A percentile compares a stretch with the other conserved stretches of the same genome.
These are phyloP conservation scores for Pleurotus platypus DNA, from an alignment of 768 basidiomycete genomes.

Conservation along the genomic window DNA sequence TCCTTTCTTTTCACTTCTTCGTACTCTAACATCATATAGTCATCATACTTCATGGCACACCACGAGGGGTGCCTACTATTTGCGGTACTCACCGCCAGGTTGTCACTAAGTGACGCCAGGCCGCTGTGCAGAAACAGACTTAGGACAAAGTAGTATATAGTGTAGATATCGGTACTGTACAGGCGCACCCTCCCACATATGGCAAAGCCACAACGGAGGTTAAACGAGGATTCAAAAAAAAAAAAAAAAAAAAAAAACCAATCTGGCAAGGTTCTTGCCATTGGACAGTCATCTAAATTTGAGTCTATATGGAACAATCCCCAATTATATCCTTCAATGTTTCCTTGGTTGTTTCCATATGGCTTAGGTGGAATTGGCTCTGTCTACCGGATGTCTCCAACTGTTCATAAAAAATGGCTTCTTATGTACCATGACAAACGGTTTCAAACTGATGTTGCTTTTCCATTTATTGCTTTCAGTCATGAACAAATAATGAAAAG, in stretches of 20 bases:
- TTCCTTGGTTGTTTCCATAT: conserved; percentile 38
- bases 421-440: conserved; percentile 28
- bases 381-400: conserved; percentile 9
- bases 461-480: conserved; percentile 24
- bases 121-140: too few species aligned
- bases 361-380: conserved; percentile 26
- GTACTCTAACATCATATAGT: too few species aligned
- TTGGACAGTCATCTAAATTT: conserved; percentile 14
- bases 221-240: too few species aligned
- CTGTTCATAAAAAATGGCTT: conserved; percentile 21
- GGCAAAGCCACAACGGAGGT: too few species aligned
- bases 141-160: too few species aligned
- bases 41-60: too few species aligned
- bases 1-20: too few species aligned
- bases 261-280: conserved; percentile 14
- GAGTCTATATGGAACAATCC: conserved; percentile 23
- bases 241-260: neutral
- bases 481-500: conserved; percentile 23
- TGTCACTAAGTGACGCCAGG: too few species aligned
- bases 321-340: conserved; percentile 24
- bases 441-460: conserved; percentile 23
- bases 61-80: too few species aligned
- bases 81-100: too few species aligned
- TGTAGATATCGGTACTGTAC: too few species aligned
- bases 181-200: too few species aligned